Evolutionary conservation across 176 grass and related monocot species (phyloP).

Genomic region (Pharus latifolius): DNA sequence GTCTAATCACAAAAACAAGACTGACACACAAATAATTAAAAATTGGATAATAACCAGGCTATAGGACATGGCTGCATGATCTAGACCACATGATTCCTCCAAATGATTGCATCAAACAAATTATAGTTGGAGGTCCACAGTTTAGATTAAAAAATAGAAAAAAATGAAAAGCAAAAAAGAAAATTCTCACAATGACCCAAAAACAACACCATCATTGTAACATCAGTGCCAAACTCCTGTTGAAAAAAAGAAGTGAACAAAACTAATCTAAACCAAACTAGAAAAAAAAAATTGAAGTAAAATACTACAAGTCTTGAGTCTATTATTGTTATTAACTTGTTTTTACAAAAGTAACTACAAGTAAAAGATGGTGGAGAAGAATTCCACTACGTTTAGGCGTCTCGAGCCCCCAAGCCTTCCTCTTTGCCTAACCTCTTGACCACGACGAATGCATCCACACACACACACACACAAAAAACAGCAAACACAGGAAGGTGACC

Average conservation of each 20-base stretch:
- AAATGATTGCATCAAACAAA: slow-evolving; percentile 32
- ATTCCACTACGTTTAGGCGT: slow-evolving; percentile 17
- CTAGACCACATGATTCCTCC: slow-evolving; percentile 26
- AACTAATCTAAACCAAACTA: background rate
- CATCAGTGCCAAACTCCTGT: slow-evolving; percentile 19
- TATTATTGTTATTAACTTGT: too few relatives aligned
- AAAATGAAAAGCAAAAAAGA: background rate
- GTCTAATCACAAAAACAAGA: too few relatives aligned
- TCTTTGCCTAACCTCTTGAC: slow-evolving; percentile 38
- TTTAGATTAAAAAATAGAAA: background rate
- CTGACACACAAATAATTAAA: too few relatives aligned
- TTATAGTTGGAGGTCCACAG: background rate
- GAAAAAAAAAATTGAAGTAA: background rate
- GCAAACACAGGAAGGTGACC: background rate
- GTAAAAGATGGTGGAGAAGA: slow-evolving; percentile 13
- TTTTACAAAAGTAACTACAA: too few relatives aligned
- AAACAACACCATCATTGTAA: slow-evolving; percentile 20
- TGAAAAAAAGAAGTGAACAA: slow-evolving; percentile 20
- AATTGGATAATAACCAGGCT: too few relatives aligned
- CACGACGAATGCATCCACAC: background rate
- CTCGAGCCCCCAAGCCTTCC: background rate
- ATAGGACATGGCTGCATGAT: slow-evolving; percentile 23
- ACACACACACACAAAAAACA: background rate
- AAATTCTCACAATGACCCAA: background rate
- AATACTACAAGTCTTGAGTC: too few relatives aligned